These are phyloP conservation scores for Sapria himalayana DNA, from an alignment of 345 rosid species.

Conservation along the genomic window DNA sequence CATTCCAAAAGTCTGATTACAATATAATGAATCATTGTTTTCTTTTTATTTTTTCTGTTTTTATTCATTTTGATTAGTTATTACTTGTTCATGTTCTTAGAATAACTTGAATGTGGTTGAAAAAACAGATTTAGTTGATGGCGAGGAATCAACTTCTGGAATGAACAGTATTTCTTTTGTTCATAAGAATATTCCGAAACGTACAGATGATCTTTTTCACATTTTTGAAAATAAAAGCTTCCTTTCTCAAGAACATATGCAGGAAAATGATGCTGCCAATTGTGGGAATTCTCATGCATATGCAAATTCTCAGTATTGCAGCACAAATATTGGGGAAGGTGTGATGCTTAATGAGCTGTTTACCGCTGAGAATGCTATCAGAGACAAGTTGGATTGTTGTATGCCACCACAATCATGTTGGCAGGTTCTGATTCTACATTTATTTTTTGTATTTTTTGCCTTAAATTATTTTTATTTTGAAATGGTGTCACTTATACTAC, in stretches of 20 bases:
- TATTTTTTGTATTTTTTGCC: too few species aligned
- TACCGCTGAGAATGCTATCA: conserved; percentile 12
- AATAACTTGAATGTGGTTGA: too few species aligned
- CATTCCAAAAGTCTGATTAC: too few species aligned
- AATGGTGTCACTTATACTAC: too few species aligned
- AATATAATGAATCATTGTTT: neutral
- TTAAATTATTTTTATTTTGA: too few species aligned
- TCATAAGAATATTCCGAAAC: conserved; percentile 17
- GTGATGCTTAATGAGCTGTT: conserved; percentile 16
- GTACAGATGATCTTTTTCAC: conserved; percentile 6
- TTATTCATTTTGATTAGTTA: too few species aligned
- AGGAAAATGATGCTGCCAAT: too few species aligned
- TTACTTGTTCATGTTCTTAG: too few species aligned
- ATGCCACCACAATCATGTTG: conserved; percentile 27
- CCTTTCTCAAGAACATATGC: too few species aligned
- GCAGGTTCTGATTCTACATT: conserved; percentile 47
- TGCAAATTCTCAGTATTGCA: conserved; percentile 14
- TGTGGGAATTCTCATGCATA: conserved; percentile 18
- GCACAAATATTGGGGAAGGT: conserved; percentile 15
- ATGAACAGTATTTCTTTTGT: conserved; percentile 13
- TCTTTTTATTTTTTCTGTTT: neutral
- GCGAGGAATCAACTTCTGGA: conserved; percentile 18
- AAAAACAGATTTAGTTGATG: too few species aligned
- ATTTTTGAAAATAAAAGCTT: too few species aligned
- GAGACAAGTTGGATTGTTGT: conserved; percentile 22